These are phyloP conservation scores for Croton setiger DNA, from an alignment of 441 rosid genomes.

Conservation along the genomic window DNA sequence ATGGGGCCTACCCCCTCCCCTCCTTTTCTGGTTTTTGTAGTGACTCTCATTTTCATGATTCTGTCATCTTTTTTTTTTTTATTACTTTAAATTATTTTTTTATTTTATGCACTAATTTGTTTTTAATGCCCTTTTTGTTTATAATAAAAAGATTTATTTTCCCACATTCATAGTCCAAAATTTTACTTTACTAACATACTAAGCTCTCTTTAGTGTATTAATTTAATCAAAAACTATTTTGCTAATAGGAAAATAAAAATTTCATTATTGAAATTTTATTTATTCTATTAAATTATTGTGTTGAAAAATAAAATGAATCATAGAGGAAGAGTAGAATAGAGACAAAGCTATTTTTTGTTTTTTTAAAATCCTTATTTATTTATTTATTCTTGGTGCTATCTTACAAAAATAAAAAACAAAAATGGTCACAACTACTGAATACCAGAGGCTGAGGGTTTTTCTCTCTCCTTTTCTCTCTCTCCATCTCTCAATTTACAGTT, in stretches of 20 bases:
- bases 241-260: too few species aligned
- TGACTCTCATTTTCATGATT: conserved; percentile 21
- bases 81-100: not conserved
- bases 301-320: too few species aligned
- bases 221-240: too few species aligned
- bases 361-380: not conserved
- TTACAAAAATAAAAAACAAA: not conserved
- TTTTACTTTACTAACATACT: too few species aligned
- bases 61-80: not conserved
- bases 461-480: conserved; percentile 26
- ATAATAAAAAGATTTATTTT: too few species aligned
- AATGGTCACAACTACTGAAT: not conserved
- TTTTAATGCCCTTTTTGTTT: too few species aligned
- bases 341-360: conserved; percentile 1
- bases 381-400: not conserved
- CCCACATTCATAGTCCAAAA: too few species aligned
- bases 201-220: too few species aligned
- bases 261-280: too few species aligned
- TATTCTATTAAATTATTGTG: too few species aligned
- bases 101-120: not conserved
- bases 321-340: not conserved
- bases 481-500: conserved; percentile 30
- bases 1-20: conserved; percentile 12
- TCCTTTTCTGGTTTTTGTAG: not conserved
- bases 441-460: conserved; percentile 30